A percentile compares a stretch with the other conserved stretches of the same genome.
These are phyloP conservation scores for Mortierella alpina DNA, from an alignment of 192 early-diverging fungal species.

Conservation along the genomic window DNA sequence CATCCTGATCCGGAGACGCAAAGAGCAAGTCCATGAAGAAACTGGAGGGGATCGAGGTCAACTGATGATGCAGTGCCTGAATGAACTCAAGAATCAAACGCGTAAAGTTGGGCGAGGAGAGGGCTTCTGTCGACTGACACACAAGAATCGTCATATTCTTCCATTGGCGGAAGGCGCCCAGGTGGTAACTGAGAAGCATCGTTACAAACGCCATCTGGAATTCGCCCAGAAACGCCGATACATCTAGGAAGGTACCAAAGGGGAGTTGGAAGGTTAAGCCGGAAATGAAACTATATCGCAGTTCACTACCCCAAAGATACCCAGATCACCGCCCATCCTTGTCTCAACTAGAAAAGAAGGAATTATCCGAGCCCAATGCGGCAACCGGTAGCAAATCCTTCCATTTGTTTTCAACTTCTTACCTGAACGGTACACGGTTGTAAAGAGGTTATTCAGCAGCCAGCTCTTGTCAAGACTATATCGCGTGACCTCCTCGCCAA, in stretches of 20 bases:
- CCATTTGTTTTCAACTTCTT: background rate
- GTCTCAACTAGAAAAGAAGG: slow-evolving; percentile 6
- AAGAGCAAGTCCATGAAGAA: slow-evolving; percentile 49
- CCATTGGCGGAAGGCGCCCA: slow-evolving; percentile 58
- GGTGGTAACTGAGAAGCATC: slow-evolving; percentile 60
- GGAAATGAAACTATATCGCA: slow-evolving; percentile 46
- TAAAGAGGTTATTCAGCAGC: slow-evolving; percentile 71
- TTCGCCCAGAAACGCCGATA: slow-evolving; percentile 66
- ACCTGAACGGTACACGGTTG: slow-evolving; percentile 58
- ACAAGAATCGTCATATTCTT: slow-evolving; percentile 70
- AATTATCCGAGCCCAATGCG: background rate
- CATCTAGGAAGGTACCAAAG: slow-evolving; percentile 63
- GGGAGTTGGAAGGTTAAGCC: slow-evolving; percentile 85
- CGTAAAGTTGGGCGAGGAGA: slow-evolving; percentile 21
- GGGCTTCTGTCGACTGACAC: slow-evolving; percentile 49
- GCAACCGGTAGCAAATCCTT: background rate
- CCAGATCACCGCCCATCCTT: too few species aligned
- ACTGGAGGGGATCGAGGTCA: slow-evolving; percentile 41
- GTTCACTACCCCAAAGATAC: too few species aligned
- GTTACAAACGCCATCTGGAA: slow-evolving; percentile 77
- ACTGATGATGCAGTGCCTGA: slow-evolving; percentile 28
- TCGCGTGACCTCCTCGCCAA: slow-evolving; percentile 72
- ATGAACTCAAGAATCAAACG: slow-evolving; percentile 20
- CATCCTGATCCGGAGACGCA: slow-evolving; percentile 27
- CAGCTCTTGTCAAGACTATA: slow-evolving; percentile 93